Evolutionary conservation across 1,139 yeast genomes (phyloP), one percentile per base, ranked within the genome.

Genomic region (Geotrichum candidum): DNA sequence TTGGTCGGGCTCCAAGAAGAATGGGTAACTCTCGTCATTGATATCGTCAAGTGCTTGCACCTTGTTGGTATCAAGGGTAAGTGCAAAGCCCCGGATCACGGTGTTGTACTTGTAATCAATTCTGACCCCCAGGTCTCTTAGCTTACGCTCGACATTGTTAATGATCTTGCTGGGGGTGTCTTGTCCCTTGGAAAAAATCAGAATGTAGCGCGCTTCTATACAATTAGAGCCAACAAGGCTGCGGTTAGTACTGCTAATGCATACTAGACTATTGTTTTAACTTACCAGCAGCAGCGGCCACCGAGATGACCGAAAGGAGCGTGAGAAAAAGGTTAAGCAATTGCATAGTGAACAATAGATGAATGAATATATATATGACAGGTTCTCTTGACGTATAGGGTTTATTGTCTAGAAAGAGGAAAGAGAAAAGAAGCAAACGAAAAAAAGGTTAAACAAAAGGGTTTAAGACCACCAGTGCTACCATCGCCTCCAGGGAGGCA

Each of bases 321-420:
- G 80, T 87, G 5, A 80, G 80, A 67, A 74, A 72, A 62, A 75
- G 74, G 54, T 82, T 81, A 68, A 77, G 84, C 53, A 56, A 51
- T 35, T 35, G 61, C 62, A 56, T 59, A 25, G 38, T 51, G 27
- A 15, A 13, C n/a, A 18, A 15, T 4, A 9, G 31, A 7, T 9
- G 18, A 22, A 31, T n/a, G 25, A 35, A 15, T 27, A 6, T 29
- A n/a, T 27, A 15, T 6, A 38, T n/a, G 3, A 54, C 9, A 18
- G 45, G n/a, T 18, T n/a, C 13, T 18, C 18, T 18, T 18, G 18
- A 18, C 18, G 18, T 18, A 18, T 1, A 18, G 18, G 18, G 18
- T 18, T 18, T 18, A 18, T 18, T 18, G 18, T 18, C 18, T 18
- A 18, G 18, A 18, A 18, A 18, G 18, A 18, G 18, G 18, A 18